Evolutionary conservation across 257 asterid genomes (phyloP), one percentile per base, ranked within the genome.

Genomic region (Vinca minor): DNA sequence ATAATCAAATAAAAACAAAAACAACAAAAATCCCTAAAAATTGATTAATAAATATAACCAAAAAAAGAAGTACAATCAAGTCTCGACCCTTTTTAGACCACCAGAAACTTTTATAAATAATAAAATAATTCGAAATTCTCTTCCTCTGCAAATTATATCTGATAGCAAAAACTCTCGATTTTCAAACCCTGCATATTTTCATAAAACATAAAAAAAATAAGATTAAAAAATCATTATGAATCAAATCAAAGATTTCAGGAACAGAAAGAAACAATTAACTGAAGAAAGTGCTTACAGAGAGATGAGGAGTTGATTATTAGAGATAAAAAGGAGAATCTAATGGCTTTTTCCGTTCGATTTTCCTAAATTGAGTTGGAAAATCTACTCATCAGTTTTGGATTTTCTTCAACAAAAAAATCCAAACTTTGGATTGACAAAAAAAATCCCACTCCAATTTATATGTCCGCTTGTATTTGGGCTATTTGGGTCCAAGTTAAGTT

Each of bases 131-230:
- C 61, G 15, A 70, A 44, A 56, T 55, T 64, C 36, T 56, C 64
- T 49, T 49, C 64, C 65, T 5, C 34, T 56, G 25, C 36, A 29
- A 29, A 23, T 57, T n/a, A n/a, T n/a, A n/a, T n/a, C n/a, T n/a
- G n/a, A n/a, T n/a, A n/a, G n/a, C n/a, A n/a, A n/a, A n/a, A n/a
- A 28, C 70, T 28, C 70, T 38, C 49, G 34, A 32, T n/a, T n/a
- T 32, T 36, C n/a, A 63, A 56, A 48, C 53, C 66, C 70, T 71
- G 75, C 41, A 28, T 17, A 34, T n/a, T 56, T 18, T 46, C 69
- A 49, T 11, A n/a, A n/a, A 11, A 60, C 62, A 7, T 21, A 6
- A 35, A 1, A 15, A 47, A 59, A 10, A n/a, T 25, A 36, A n/a
- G n/a, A 44, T 4, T 8, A 29, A 38, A 55, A n/a, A 31, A 29